Base-by-base conservation (phyloP, 768 basidiomycete genomes). In the Hypsizygus marmoreus region DNA sequence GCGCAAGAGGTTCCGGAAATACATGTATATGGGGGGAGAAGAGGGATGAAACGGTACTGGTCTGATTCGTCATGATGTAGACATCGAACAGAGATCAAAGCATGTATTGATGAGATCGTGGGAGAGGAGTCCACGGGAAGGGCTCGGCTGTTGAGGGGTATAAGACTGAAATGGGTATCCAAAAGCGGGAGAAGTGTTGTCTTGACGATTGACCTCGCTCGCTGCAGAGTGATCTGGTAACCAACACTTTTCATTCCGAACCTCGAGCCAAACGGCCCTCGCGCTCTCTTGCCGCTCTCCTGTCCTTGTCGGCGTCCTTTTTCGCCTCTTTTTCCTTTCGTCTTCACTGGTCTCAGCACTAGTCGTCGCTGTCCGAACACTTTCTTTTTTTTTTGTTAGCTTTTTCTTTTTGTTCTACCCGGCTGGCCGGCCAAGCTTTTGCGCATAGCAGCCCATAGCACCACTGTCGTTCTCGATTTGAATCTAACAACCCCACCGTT, bases 1-100 rank as follows among this genome's bases (percentile, higher is more conserved):
- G 60, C 80, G 86, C 64, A 73, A 72, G 60, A 66, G 68, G 65
- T 95, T 91, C 67, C 72, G 71, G 58, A 64, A 72, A 63, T 82
- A 82, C 66, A 92, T 95, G 91, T 91, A 81, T 63, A 73, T 84
- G 64, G 79, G 74, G 47, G 67, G 67, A 40, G 51, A 61, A 50
- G 63, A 63, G 55, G 64, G 49, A 30, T 55, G 51, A 53, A 44
- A 43, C 45, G 43, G 43, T 47, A 50, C 38, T 42, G 28, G 17
- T 24, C 29, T 29, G 31, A 12, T 28, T 38, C 23, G 35, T 38
- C 33, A 45, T 53, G 47, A 49, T 50, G 43, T 45, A 41, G 23
- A 32, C 24, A 43, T 40, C n/a, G 43, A 32, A 19, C 19, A 29
- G 17, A 43, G 22, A 49, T 49, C 45, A 49, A 33, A 40, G 25